A percentile compares a stretch with the other conserved stretches of the same genome.
These are phyloP conservation scores for Anthracocystis panici-leucophaei DNA, from an alignment of 1,284 basidiomycete genomes.

Conservation along the genomic window DNA sequence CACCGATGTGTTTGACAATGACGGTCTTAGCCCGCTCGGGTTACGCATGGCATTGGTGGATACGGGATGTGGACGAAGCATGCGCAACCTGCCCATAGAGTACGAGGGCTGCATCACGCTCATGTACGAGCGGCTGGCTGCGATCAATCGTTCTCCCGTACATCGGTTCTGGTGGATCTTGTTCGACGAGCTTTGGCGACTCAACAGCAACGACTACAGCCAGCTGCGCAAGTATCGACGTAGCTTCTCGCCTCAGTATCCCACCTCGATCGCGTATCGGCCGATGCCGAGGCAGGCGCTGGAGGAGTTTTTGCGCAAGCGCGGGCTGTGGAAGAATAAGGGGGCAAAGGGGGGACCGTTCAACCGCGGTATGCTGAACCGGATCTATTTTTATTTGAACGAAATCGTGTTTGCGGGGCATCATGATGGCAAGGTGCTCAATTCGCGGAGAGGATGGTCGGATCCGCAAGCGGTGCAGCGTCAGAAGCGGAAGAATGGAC, in stretches of 20 bases:
- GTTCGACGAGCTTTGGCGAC: constrained; percentile 75
- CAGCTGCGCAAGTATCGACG: constrained; percentile 77
- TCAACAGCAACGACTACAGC: constrained; percentile 50
- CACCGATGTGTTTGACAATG: constrained; percentile 72
- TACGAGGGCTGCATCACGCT: constrained; percentile 74
- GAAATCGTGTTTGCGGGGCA: constrained; percentile 75
- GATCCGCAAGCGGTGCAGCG: constrained; percentile 3
- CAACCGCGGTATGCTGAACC: constrained; percentile 80
- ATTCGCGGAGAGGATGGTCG: constrained; percentile 25
- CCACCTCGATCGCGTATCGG: constrained; percentile 80
- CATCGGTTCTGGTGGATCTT: constrained; percentile 86
- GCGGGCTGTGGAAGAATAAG: constrained; percentile 75
- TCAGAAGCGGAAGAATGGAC: neutral
- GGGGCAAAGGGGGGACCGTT: constrained; percentile 74
- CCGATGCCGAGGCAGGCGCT: constrained; percentile 78
- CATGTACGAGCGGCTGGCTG: constrained; percentile 75
- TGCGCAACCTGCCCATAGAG: constrained; percentile 74
- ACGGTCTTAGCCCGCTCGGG: constrained; percentile 37
- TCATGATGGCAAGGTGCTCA: constrained; percentile 18
- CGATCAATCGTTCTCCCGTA: constrained; percentile 74
- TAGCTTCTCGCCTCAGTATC: constrained; percentile 80
- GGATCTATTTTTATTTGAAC: constrained; percentile 80
- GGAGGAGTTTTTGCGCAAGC: constrained; percentile 77
- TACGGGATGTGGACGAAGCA: constrained; percentile 74
- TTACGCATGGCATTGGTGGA: constrained; percentile 73